Conservation (phyloP, 257 asterid species). For the Solanum neorickii region DNA sequence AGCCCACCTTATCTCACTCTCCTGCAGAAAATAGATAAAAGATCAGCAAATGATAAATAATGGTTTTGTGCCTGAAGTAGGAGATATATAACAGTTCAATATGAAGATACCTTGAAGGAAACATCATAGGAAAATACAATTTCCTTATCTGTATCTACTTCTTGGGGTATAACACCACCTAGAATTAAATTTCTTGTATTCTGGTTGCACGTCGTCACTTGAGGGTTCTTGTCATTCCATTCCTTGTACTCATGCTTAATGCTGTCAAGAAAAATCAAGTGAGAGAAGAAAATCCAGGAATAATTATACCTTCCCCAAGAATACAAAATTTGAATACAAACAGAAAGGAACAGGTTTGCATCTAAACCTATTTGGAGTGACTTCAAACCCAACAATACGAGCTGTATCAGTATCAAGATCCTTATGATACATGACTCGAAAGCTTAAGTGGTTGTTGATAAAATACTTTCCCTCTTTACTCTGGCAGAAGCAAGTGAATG, state of each 20-base stretch:
- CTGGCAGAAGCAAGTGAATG: slow-evolving; percentile 28
- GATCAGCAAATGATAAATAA: background rate
- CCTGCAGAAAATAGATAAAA: slow-evolving; percentile 21
- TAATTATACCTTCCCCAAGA: background rate
- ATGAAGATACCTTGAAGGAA: slow-evolving; percentile 45
- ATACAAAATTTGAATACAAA: background rate
- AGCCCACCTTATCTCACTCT: slow-evolving; percentile 79
- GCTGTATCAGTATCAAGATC: slow-evolving; percentile 4
- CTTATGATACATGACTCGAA: slow-evolving; percentile 10
- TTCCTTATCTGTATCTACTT: slow-evolving; percentile 56
- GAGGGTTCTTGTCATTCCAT: slow-evolving; percentile 76
- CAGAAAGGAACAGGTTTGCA: background rate
- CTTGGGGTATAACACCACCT: slow-evolving; percentile 72
- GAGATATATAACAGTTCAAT: background rate
- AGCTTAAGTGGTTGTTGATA: slow-evolving; percentile 11
- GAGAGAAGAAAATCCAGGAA: background rate
- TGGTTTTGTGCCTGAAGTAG: background rate
- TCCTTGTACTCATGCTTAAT: slow-evolving; percentile 71
- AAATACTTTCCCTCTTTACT: slow-evolving; percentile 28
- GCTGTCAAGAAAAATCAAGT: slow-evolving; percentile 22
- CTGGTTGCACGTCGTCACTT: slow-evolving; percentile 63
- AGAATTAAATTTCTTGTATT: slow-evolving; percentile 55
- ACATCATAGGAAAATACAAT: slow-evolving; percentile 63
- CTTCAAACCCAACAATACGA: slow-evolving; percentile 55
- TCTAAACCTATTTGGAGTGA: slow-evolving; percentile 55